These are phyloP conservation scores for Sabuloglossum arenarium DNA, from an alignment of 495 filamentous ascomycete species.

Conservation along the genomic window DNA sequence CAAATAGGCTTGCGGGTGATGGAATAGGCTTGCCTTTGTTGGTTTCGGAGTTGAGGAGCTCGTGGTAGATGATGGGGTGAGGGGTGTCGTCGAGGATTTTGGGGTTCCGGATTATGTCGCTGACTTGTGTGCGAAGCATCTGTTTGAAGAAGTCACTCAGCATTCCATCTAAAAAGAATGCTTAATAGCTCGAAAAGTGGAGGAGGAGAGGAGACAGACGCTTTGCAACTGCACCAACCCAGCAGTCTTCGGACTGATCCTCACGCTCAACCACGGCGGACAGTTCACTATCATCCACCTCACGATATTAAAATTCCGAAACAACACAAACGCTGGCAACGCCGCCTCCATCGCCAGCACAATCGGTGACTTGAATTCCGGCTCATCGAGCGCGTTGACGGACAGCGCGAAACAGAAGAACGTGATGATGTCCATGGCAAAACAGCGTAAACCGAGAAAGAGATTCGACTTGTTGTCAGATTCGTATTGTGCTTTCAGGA, in stretches of 20 bases:
- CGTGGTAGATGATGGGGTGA: constrained; percentile 21
- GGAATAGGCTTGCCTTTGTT: too few species aligned
- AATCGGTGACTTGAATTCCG: constrained; percentile 17
- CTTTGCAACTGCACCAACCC: constrained; percentile 15
- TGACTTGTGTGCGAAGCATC: constrained; percentile 11
- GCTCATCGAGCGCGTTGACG: constrained; percentile 14
- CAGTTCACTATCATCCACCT: constrained; percentile 13
- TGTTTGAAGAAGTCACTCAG: too few species aligned
- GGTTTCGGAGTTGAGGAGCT: too few species aligned
- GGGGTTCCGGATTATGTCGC: constrained; percentile 10
- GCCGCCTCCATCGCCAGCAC: constrained; percentile 14
- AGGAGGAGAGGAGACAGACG: neutral
- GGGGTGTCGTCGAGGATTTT: constrained; percentile 11
- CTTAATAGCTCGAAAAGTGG: too few species aligned
- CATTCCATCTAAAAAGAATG: too few species aligned
- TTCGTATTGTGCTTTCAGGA: constrained; percentile 8
- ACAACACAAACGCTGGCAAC: constrained; percentile 7
- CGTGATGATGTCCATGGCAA: constrained; percentile 21
- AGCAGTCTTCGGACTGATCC: constrained; percentile 13
- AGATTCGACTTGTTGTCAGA: constrained; percentile 11
- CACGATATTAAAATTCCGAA: constrained; percentile 18
- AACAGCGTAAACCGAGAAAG: constrained; percentile 18
- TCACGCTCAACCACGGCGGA: constrained; percentile 14
- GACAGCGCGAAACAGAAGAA: constrained; percentile 17
- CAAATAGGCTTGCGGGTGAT: constrained; percentile 11